A percentile compares a stretch with the other conserved stretches of the same genome.
Conservation (phyloP, 1,284 basidiomycete genomes). For the Marasmius tenuissimus region DNA sequence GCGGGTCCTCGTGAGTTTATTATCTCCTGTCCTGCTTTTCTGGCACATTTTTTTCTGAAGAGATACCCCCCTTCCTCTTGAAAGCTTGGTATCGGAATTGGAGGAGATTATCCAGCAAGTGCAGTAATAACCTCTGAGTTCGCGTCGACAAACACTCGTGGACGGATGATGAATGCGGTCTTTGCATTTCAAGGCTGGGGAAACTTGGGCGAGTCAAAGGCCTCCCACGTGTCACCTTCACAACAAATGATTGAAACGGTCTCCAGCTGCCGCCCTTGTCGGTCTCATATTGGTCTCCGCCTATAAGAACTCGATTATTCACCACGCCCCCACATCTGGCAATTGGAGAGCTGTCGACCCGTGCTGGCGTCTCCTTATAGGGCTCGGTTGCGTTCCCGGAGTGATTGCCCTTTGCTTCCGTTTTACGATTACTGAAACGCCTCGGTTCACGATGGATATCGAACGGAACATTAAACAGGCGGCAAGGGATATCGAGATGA, state of each 20-base stretch:
- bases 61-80: slow-evolving; percentile 17
- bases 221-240: slow-evolving; percentile 18
- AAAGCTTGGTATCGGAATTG: slow-evolving; percentile 68
- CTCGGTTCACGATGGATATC: slow-evolving; percentile 90
- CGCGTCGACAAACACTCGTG: slow-evolving; percentile 70
- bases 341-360: slow-evolving; percentile 52
- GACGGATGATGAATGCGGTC: slow-evolving; percentile 72
- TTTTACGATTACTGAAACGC: slow-evolving; percentile 75
- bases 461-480: slow-evolving; percentile 82
- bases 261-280: slow-evolving; percentile 63
- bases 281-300: slow-evolving; percentile 66
- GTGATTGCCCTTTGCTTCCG: slow-evolving; percentile 74
- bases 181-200: slow-evolving; percentile 74
- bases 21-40: slow-evolving; percentile 14
- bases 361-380: slow-evolving; percentile 72
- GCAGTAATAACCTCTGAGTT: slow-evolving; percentile 78
- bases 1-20: slow-evolving; percentile 55
- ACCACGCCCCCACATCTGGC: slow-evolving; percentile 35
- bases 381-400: slow-evolving; percentile 69
- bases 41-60: background rate
- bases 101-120: slow-evolving; percentile 70
- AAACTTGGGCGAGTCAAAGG: slow-evolving; percentile 49
- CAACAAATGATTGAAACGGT: background rate
- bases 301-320: slow-evolving; percentile 65
- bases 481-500: slow-evolving; percentile 23